A percentile compares a stretch with the other conserved stretches of the same genome.
phyloP scores from a whole-genome alignment of 2,329 filamentous ascomycete species.

The Trichoderma polysporum region DNA sequence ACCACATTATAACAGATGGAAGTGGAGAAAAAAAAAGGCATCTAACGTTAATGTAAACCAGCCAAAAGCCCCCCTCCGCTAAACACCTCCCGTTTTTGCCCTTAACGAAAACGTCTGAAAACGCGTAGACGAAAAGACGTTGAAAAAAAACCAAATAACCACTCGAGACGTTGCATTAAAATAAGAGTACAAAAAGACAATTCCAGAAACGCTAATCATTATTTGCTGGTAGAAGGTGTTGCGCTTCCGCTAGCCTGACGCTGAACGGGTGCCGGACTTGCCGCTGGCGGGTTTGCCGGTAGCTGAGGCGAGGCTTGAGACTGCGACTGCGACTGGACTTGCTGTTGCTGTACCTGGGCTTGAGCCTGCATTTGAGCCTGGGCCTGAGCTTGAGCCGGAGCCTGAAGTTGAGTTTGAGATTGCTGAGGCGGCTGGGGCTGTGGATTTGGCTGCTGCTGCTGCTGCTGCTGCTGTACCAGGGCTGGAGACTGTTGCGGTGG shows the following conservation, averaged over 20 bases:
- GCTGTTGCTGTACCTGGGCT: constrained; percentile 23
- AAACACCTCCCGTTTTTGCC: constrained; percentile 2
- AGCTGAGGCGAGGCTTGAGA: constrained; percentile 23
- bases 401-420: constrained; percentile 11
- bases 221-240: constrained; percentile 37
- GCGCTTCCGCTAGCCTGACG: constrained; percentile 43
- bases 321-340: constrained; percentile 24
- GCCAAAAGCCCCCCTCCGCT: not conserved
- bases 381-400: constrained; percentile 19
- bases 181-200: not conserved
- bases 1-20: constrained; percentile 9
- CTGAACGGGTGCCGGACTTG: constrained; percentile 27
- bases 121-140: not conserved
- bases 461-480: constrained; percentile 22
- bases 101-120: not conserved
- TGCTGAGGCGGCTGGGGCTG: constrained; percentile 17
- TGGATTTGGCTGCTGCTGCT: constrained; percentile 9
- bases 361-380: constrained; percentile 19
- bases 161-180: not conserved
- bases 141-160: not conserved
- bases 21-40: not conserved
- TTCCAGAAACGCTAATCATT: constrained; percentile 7
- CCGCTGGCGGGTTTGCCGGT: constrained; percentile 9
- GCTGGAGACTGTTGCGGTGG: constrained; percentile 19
- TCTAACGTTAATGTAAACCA: constrained; percentile 14